Conservation (phyloP, 139 green algal species). For the Deuterostichococcus epilithicus region DNA sequence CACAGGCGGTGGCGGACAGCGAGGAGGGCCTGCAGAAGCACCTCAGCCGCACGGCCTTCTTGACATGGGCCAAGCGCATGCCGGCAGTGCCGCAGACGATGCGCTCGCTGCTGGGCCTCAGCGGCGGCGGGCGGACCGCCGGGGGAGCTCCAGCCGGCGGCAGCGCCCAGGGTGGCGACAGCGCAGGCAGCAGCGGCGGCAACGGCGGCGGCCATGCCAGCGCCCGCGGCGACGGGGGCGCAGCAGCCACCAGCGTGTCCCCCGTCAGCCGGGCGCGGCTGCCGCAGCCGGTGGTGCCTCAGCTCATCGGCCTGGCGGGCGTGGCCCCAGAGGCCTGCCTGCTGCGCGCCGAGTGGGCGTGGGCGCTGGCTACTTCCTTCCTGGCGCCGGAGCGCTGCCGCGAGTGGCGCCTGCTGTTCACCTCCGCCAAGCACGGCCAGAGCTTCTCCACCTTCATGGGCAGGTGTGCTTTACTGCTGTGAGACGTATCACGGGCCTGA, state of each 20-base stretch:
- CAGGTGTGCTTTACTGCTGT: background rate
- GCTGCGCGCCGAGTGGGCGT: slow-evolving; percentile 4
- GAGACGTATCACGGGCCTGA: no score
- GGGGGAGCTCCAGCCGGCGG: no score
- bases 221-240: no score
- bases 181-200: background rate
- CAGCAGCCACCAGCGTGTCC: no score
- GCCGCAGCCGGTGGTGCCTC: background rate
- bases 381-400: slow-evolving; percentile 7
- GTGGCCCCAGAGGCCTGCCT: slow-evolving; percentile 1
- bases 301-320: background rate
- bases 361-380: slow-evolving; percentile 2
- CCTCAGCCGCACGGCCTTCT: slow-evolving; percentile 2
- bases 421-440: slow-evolving; percentile 43
- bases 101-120: slow-evolving; percentile 3
- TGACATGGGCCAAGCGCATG: slow-evolving; percentile 10
- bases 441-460: slow-evolving; percentile 56
- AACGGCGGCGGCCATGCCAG: background rate
- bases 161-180: no score
- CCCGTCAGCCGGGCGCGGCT: background rate
- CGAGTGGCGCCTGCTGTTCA: slow-evolving; percentile 55
- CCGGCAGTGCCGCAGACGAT: slow-evolving; percentile 3
- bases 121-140: background rate
- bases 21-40: background rate
- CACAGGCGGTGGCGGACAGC: background rate